Conservation (phyloP, 1,139 yeast genomes). For the Lodderomyces parapsilosis region DNA sequence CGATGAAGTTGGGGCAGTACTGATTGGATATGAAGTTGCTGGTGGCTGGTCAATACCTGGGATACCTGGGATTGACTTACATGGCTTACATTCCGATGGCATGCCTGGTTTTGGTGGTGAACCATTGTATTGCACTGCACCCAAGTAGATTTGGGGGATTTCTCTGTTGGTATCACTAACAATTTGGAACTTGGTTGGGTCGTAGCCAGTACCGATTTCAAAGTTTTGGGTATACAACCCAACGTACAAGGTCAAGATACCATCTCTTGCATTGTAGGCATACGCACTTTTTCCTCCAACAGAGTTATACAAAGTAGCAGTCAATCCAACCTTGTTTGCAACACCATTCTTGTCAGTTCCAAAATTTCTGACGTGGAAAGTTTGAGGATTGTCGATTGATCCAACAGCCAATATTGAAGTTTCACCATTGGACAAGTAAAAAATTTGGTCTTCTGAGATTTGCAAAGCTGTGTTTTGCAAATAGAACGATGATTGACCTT, state of each 20-base stretch:
- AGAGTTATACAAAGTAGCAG: neutral
- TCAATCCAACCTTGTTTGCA: constrained; percentile 9
- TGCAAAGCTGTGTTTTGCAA: constrained; percentile 18
- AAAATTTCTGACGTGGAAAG: constrained; percentile 22
- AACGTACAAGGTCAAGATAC: neutral
- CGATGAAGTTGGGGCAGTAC: too few species aligned
- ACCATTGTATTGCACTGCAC: too few species aligned
- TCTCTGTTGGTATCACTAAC: too few species aligned
- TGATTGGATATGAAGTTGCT: too few species aligned
- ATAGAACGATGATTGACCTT: constrained; percentile 14
- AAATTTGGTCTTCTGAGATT: constrained; percentile 19
- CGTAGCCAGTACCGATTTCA: too few species aligned
- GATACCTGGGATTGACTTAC: too few species aligned
- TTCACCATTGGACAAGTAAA: constrained; percentile 20
- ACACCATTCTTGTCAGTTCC: neutral
- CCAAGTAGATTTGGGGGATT: too few species aligned
- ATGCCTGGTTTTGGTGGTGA: too few species aligned
- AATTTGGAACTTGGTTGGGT: too few species aligned
- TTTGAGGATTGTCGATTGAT: constrained; percentile 16
- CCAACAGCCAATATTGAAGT: constrained; percentile 21
- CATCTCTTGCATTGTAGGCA: neutral
- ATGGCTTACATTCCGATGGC: too few species aligned
- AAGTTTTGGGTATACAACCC: too few species aligned
- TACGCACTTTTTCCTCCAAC: neutral
- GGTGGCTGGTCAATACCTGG: too few species aligned